A percentile compares a stretch with the other conserved stretches of the same genome.
phyloP scores from a whole-genome alignment of 108 stramenopile species.

The Schizochytrium sp. region DNA sequence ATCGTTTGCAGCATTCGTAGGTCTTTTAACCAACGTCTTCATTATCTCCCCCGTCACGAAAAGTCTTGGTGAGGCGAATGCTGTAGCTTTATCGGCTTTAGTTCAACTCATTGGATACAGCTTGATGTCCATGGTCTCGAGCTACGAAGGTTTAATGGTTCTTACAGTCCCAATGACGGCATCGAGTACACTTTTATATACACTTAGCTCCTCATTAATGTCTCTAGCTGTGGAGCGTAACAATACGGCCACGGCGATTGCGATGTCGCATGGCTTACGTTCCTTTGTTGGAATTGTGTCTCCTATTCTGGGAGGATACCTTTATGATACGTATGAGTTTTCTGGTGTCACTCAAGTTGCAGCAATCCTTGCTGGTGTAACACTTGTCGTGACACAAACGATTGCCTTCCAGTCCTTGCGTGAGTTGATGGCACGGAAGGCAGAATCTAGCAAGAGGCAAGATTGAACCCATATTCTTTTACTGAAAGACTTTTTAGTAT shows the following conservation, averaged over 20 bases:
- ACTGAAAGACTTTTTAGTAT: too few relatives aligned
- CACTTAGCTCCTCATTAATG: constrained; percentile 7
- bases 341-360: not conserved
- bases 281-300: constrained; percentile 59
- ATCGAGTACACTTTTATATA: constrained; percentile 24
- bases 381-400: not conserved
- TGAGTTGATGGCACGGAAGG: not conserved
- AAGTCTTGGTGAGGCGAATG: constrained; percentile 5
- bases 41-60: not conserved
- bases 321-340: not conserved
- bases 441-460: not conserved
- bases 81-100: not conserved
- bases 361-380: not conserved
- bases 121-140: not conserved
- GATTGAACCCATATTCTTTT: too few relatives aligned
- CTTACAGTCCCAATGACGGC: constrained; percentile 30
- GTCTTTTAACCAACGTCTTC: not conserved
- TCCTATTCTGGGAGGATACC: constrained; percentile 19
- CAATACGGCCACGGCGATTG: constrained; percentile 11
- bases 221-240: constrained; percentile 20
- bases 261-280: constrained; percentile 5
- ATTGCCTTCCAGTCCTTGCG: not conserved
- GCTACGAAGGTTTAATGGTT: not conserved
- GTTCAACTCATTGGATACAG: not conserved
- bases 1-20: constrained; percentile 47